Evolutionary conservation across 2,329 filamentous ascomycete genomes (phyloP).

Genomic region (Didymella pinodella): DNA sequence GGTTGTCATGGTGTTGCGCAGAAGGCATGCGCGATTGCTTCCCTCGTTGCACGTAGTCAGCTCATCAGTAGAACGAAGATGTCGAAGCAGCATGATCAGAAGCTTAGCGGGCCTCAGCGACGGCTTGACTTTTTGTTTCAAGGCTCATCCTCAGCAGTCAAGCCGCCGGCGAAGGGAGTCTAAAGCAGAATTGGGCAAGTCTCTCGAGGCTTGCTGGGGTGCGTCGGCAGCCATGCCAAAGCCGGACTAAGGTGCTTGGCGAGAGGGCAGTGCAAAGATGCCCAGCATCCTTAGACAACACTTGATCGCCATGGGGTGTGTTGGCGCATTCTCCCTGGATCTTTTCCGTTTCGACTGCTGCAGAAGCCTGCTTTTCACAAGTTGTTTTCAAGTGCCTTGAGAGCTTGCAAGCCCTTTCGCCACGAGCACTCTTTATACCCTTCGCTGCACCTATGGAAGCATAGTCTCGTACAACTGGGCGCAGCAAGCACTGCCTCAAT

Average conservation of each 20-base stretch:
- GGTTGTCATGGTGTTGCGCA: constrained; percentile 9
- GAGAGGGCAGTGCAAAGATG: constrained; percentile 18
- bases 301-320: constrained; percentile 19
- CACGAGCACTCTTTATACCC: constrained; percentile 2
- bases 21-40: constrained; percentile 11
- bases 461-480: constrained; percentile 12
- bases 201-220: constrained; percentile 8
- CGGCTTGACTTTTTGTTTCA: constrained; percentile 14
- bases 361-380: constrained; percentile 2
- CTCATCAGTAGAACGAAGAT: neutral
- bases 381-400: neutral
- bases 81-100: constrained; percentile 12
- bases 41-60: neutral
- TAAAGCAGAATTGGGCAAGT: constrained; percentile 7
- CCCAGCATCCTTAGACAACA: constrained; percentile 13
- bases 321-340: constrained; percentile 9
- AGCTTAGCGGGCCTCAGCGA: constrained; percentile 17
- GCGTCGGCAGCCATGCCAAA: constrained; percentile 7
- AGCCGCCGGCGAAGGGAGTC: neutral
- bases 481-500: constrained; percentile 21
- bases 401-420: neutral
- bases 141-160: neutral
- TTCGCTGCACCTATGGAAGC: constrained; percentile 2
- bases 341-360: constrained; percentile 1
- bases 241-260: constrained; percentile 11